Percentiles rank a stretch among this genome's conserved stretches.
phyloP scores from a whole-genome alignment of 257 asterid species.

The Paraleonurus japonicus region DNA sequence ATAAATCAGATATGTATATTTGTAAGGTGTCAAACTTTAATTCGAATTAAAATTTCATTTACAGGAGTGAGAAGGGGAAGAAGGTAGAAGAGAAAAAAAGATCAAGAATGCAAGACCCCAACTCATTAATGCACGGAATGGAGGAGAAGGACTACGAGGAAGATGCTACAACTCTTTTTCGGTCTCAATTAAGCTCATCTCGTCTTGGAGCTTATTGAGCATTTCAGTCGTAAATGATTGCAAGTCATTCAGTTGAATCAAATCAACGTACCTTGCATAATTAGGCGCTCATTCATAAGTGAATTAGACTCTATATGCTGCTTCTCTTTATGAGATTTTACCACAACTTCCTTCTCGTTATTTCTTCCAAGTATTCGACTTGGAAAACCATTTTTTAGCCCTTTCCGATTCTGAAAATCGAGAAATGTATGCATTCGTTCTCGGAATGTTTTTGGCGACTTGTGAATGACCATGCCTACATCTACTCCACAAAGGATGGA shows the following conservation, averaged over 20 bases:
- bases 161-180: too few species aligned
- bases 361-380: not conserved
- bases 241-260: not conserved
- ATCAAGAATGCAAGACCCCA: too few species aligned
- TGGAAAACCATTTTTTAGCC: not conserved
- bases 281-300: not conserved
- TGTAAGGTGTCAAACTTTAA: too few species aligned
- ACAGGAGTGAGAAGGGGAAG: too few species aligned
- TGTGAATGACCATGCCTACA: conserved; percentile 7
- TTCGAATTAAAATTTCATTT: too few species aligned
- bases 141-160: too few species aligned
- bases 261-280: not conserved
- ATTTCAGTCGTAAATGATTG: not conserved
- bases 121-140: too few species aligned
- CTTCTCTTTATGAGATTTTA: not conserved
- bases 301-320: not conserved
- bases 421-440: not conserved
- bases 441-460: not conserved
- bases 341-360: not conserved
- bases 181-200: not conserved
- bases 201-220: not conserved
- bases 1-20: too few species aligned
- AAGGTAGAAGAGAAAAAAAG: too few species aligned
- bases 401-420: not conserved
- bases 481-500: too few species aligned